Conservation (phyloP, 2,329 filamentous ascomycete species). For the Magnaporthiopsis poae region DNA sequence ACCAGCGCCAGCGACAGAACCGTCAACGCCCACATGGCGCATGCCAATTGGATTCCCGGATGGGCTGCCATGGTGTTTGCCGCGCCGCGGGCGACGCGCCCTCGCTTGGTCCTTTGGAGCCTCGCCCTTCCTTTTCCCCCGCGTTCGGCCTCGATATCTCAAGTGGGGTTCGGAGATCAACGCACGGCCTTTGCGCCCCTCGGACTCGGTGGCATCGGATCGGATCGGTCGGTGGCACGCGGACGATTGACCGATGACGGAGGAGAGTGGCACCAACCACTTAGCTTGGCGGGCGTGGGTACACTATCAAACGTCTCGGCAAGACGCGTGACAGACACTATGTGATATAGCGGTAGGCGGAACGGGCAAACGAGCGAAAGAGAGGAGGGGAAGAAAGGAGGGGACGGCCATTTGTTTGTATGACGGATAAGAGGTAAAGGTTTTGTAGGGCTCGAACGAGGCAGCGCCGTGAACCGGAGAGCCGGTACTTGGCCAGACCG, state of each 20-base stretch:
- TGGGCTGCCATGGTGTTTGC: conserved; percentile 9
- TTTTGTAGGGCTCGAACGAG: not conserved
- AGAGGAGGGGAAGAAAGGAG: not conserved
- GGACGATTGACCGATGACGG: not conserved
- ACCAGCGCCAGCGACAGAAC: conserved; percentile 24
- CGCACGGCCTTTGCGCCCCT: not conserved
- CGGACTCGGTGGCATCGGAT: not conserved
- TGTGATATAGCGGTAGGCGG: not conserved
- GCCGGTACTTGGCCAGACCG: not conserved
- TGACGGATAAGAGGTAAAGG: not conserved
- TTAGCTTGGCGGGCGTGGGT: not conserved
- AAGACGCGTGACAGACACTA: not conserved
- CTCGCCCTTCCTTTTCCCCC: not conserved
- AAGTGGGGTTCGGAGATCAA: not conserved
- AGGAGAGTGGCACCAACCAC: not conserved
- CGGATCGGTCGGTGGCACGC: not conserved
- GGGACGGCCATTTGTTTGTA: not conserved
- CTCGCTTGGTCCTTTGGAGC: not conserved
- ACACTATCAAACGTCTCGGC: not conserved
- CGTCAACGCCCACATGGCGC: conserved; percentile 27
- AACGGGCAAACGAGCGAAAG: not conserved
- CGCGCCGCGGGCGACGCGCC: too few relatives aligned
- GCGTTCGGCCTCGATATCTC: not conserved
- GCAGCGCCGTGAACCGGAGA: not conserved
- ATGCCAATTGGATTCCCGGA: conserved; percentile 22